phyloP scores from a whole-genome alignment of 208 protist genomes.

The Trichomonas tenax region DNA sequence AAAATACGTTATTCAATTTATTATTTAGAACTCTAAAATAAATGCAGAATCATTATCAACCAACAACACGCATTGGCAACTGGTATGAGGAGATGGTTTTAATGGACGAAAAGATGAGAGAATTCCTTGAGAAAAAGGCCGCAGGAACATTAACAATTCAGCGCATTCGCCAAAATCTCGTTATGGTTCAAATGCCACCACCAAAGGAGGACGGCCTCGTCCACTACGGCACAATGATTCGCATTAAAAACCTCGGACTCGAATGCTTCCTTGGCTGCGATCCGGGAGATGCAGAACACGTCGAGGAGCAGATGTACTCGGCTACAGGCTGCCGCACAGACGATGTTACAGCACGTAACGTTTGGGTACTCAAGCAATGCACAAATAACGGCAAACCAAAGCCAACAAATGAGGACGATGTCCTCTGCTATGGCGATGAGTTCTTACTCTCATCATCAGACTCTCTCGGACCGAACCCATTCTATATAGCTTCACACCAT shows the following conservation, averaged over 20 bases:
- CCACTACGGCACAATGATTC: not conserved
- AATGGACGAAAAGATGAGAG: constrained; percentile 1
- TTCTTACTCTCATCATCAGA: not conserved
- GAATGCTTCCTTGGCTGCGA: not conserved
- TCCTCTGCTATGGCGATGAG: not conserved
- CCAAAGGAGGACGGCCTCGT: not conserved
- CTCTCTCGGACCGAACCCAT: not conserved
- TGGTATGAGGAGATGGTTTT: not conserved
- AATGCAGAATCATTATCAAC: not conserved
- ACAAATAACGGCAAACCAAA: not conserved
- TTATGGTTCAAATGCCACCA: not conserved
- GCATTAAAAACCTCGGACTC: not conserved
- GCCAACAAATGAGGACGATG: not conserved
- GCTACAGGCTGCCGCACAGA: not conserved
- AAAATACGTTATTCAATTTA: too few relatives aligned
- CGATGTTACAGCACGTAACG: not conserved
- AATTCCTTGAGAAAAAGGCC: constrained; percentile 12
- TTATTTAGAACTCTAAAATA: not conserved
- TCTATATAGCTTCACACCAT: not conserved
- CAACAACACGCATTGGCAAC: not conserved
- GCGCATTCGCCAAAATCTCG: not conserved
- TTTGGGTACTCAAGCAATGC: not conserved
- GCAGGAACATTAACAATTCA: not conserved
- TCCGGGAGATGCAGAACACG: not conserved
- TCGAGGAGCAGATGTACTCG: not conserved